Conservation (phyloP, 495 filamentous ascomycete species). For the Neurospora discreta region DNA sequence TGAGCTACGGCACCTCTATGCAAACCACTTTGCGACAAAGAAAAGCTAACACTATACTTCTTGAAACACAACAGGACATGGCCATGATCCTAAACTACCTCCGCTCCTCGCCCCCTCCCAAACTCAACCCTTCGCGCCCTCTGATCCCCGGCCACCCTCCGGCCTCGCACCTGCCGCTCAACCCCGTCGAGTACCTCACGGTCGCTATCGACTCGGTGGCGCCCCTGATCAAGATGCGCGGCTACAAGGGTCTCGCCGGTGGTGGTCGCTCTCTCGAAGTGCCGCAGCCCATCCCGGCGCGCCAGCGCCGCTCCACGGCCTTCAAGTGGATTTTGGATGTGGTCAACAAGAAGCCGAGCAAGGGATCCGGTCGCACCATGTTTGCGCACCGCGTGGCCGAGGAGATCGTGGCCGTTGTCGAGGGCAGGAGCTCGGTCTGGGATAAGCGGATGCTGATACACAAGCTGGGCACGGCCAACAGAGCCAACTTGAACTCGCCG, state of each 20-base stretch:
- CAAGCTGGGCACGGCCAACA: conserved; percentile 57
- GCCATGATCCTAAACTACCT: conserved; percentile 74
- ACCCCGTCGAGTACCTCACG: conserved; percentile 69
- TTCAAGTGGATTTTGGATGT: conserved; percentile 81
- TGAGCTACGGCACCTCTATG: neutral
- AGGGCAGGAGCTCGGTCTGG: conserved; percentile 77
- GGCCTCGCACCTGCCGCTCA: conserved; percentile 58
- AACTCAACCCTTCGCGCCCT: conserved; percentile 51
- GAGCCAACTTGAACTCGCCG: conserved; percentile 53
- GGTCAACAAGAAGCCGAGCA: conserved; percentile 57
- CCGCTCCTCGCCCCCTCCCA: conserved; percentile 70
- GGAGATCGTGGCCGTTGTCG: conserved; percentile 77
- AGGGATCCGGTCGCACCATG: conserved; percentile 46
- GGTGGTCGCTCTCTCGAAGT: conserved; percentile 77
- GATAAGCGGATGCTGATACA: conserved; percentile 62
- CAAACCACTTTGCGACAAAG: neutral
- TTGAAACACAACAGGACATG: conserved; percentile 57
- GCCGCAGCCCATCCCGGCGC: conserved; percentile 59
- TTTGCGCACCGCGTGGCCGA: conserved; percentile 75
- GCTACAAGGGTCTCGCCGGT: conserved; percentile 66
- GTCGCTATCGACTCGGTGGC: conserved; percentile 94
- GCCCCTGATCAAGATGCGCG: conserved; percentile 68
- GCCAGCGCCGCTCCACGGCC: conserved; percentile 67
- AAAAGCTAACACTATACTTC: conserved; percentile 4
- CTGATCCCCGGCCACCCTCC: conserved; percentile 66